Percentiles rank a stretch among this genome's conserved stretches.
Conservation (phyloP, 148 eudicot genomes). For the Gaultheria prostrata region DNA sequence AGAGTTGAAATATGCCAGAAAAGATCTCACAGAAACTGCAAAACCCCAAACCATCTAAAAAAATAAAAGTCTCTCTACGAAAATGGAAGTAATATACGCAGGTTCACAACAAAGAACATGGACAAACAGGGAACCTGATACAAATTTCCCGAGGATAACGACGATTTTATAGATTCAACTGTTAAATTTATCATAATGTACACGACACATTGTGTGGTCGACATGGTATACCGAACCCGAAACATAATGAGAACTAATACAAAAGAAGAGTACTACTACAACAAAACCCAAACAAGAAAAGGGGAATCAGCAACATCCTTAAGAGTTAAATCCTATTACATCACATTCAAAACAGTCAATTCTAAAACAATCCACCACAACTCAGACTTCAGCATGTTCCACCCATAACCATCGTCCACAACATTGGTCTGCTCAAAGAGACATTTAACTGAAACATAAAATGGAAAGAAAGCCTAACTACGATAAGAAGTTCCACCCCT, state of each 20-base stretch:
- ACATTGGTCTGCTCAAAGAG: constrained; percentile 22
- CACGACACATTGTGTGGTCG: background rate
- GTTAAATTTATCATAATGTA: constrained; percentile 15
- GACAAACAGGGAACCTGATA: background rate
- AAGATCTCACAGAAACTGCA: background rate
- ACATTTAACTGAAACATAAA: background rate
- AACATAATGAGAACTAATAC: background rate
- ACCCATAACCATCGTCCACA: constrained; percentile 26
- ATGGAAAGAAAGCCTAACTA: constrained; percentile 5
- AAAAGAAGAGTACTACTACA: constrained; percentile 26
- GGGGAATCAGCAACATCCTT: constrained; percentile 24
- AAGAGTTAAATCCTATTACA: constrained; percentile 41
- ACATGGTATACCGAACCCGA: constrained; percentile 14
- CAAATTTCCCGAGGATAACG: constrained; percentile 3
- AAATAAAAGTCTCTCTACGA: background rate
- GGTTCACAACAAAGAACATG: background rate
- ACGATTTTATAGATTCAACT: constrained; percentile 22
- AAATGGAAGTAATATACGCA: background rate
- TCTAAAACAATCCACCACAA: constrained; percentile 34
- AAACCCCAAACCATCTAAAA: background rate
- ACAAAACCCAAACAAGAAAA: constrained; percentile 16
- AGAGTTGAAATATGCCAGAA: background rate
- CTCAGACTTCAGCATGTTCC: constrained; percentile 17
- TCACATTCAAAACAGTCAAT: constrained; percentile 24
- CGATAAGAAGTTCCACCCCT: background rate